Evolutionary conservation across 768 basidiomycete species (phyloP).

Genomic region (Calocera viscosa): DNA sequence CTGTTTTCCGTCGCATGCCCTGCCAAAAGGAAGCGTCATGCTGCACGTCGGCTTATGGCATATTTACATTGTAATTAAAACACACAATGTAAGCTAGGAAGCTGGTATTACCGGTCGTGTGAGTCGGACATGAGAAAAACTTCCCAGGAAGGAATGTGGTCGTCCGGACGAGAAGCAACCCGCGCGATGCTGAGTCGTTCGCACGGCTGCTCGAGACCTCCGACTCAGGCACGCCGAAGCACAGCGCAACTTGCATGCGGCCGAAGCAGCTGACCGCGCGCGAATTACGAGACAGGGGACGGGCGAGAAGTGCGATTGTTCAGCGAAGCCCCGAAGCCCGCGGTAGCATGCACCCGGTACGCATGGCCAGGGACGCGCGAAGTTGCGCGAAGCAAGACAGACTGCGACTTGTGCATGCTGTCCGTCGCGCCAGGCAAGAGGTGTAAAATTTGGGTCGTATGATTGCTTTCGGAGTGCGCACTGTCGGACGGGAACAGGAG

Average conservation of each 20-base stretch:
- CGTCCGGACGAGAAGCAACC: not conserved
- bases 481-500: not conserved
- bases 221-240: not conserved
- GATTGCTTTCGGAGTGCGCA: not conserved
- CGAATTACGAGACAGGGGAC: not conserved
- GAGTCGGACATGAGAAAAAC: not conserved
- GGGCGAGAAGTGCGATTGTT: not conserved
- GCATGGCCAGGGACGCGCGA: no score
- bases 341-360: not conserved
- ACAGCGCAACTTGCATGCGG: not conserved
- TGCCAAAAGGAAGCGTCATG: not conserved
- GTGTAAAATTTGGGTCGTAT: not conserved
- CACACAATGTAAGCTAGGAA: not conserved
- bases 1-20: not conserved
- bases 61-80: not conserved
- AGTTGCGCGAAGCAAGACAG: no score
- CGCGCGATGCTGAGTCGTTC: no score
- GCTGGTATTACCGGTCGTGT: not conserved
- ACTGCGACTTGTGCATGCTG: no score
- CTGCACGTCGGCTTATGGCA: not conserved
- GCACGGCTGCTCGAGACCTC: not conserved
- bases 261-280: not conserved
- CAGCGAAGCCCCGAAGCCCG: not conserved
- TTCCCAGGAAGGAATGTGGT: not conserved
- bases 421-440: no score